Base-by-base conservation (phyloP, 2,329 filamentous ascomycete species). In the Fonsecaea pugnacius region DNA sequence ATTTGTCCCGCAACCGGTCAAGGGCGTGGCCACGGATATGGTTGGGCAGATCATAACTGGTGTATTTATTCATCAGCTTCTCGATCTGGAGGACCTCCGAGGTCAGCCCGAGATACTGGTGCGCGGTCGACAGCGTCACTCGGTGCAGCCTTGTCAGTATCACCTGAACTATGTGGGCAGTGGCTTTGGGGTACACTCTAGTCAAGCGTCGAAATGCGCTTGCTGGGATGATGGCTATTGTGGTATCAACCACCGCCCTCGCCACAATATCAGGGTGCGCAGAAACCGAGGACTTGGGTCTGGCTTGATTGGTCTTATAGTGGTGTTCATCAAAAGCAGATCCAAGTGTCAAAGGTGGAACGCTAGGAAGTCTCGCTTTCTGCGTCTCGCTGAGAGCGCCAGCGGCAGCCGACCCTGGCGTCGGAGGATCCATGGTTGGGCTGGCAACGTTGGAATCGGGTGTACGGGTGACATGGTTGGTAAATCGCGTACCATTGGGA, bases 211-310 rank as follows among this genome's bases (percentile, higher is more conserved):
- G 88, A 72, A 99, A 99, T 3, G 95, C 96, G 74, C 92, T 96
- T 0, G 95, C 95, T 1, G 96, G 96, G 63, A 99, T 99, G 68
- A 99, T 96, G 5, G 95, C 95, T 77, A 99, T 97, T 0, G 96
- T 99, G 0, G 95, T 99, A 74, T 99, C 96, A 27, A 96, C 90
- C 16, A 92, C 96, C 5, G 95, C 95, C 69, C 95, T 86, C n/a
- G 94, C 95, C 69, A 99, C 92, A 67, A 99, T 95, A 73, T 99
- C 95, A 10, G 95, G 95, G 77, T 99, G 95, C 0, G 91, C 92
- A 14, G 95, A 98, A 43, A 75, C 63, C 50, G 69, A 64, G 68
- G 70, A 65, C 38, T 35, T 66, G 35, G 67, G 63, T 24, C 69
- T 72, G 60, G 65, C 18, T 66, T 68, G 38, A 61, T 70, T 12